Conservation (phyloP, 176 grass and related monocot species). For the Chrysopogon serrulatus region DNA sequence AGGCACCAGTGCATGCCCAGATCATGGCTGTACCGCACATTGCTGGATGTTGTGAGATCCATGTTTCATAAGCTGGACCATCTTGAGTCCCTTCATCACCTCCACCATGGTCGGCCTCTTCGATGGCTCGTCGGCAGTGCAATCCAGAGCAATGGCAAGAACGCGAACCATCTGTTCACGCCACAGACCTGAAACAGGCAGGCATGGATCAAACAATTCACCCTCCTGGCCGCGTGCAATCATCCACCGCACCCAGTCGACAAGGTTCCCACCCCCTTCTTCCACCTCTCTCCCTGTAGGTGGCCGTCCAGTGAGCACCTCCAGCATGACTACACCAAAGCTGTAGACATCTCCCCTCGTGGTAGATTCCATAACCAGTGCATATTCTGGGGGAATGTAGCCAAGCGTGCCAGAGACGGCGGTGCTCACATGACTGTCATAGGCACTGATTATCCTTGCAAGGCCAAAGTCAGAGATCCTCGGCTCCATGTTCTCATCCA, state of each 20-base stretch:
- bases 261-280: constrained; percentile 62
- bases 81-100: constrained; percentile 57
- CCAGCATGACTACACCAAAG: constrained; percentile 74
- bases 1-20: not conserved
- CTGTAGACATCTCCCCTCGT: constrained; percentile 77
- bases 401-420: constrained; percentile 74
- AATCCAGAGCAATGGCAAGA: constrained; percentile 45
- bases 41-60: not conserved
- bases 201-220: constrained; percentile 54
- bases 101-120: constrained; percentile 60
- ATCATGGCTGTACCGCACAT: not conserved
- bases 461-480: constrained; percentile 75
- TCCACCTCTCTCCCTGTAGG: constrained; percentile 46
- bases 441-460: constrained; percentile 82
- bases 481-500: constrained; percentile 61
- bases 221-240: not conserved
- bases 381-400: constrained; percentile 91
- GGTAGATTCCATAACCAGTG: constrained; percentile 53
- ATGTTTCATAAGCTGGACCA: constrained; percentile 39
- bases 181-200: constrained; percentile 26
- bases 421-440: constrained; percentile 86
- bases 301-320: constrained; percentile 61
- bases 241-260: constrained; percentile 77
- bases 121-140: constrained; percentile 59
- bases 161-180: constrained; percentile 47